phyloP scores from a whole-genome alignment of 2,329 filamentous ascomycete genomes.

The Hymenoscyphus linearis region DNA sequence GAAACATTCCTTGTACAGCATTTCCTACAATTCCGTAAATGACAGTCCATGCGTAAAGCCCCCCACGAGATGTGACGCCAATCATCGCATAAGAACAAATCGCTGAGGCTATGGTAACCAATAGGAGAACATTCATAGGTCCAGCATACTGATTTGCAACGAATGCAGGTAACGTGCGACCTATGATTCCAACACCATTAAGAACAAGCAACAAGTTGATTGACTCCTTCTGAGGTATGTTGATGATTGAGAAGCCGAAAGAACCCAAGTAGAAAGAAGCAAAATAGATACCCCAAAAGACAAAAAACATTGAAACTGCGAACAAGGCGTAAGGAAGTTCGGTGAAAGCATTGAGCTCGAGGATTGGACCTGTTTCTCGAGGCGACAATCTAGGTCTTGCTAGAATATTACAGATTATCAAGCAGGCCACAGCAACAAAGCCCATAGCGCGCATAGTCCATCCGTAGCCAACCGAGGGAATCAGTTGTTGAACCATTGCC shows the following conservation, averaged over 20 bases:
- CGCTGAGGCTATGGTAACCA: constrained; percentile 35
- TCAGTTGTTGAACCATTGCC: constrained; percentile 37
- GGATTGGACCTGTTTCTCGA: not conserved
- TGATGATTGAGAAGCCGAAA: constrained; percentile 33
- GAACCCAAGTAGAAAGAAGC: constrained; percentile 3
- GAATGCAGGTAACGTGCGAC: constrained; percentile 40
- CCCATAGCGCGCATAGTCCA: constrained; percentile 44
- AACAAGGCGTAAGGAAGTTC: not conserved
- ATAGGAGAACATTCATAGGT: constrained; percentile 46
- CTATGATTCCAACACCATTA: constrained; percentile 45
- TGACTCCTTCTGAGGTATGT: constrained; percentile 32
- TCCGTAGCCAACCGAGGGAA: constrained; percentile 37
- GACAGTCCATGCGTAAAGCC: constrained; percentile 45
- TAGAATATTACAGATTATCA: not conserved
- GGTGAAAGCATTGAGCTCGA: not conserved
- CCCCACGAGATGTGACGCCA: constrained; percentile 37
- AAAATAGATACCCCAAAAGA: constrained; percentile 2
- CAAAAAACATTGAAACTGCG: not conserved
- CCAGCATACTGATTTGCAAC: constrained; percentile 43
- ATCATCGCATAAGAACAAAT: constrained; percentile 44
- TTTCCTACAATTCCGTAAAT: constrained; percentile 47
- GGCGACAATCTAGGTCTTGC: not conserved
- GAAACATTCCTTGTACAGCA: constrained; percentile 48
- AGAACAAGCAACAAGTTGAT: constrained; percentile 39
- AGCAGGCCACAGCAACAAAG: constrained; percentile 33